Percentiles rank a stretch among this genome's conserved stretches.
Evolutionary conservation across 768 basidiomycete genomes (phyloP).

Genomic region (Tulasnella sp.): DNA sequence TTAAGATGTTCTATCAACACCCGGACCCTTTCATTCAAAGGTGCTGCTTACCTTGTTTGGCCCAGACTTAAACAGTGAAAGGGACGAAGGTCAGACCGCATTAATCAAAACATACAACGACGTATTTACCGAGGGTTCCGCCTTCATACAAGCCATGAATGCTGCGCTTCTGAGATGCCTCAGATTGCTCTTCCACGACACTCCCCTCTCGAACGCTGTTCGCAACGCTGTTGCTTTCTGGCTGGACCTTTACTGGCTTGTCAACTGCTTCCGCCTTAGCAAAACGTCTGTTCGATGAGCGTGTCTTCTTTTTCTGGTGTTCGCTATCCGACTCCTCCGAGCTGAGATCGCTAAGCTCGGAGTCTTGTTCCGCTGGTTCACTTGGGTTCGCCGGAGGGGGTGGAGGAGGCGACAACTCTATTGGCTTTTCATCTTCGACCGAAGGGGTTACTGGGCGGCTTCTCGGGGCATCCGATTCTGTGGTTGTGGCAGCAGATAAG

Average conservation of each 20-base stretch:
- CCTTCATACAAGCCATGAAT: slow-evolving; percentile 36
- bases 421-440: background rate
- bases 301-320: background rate
- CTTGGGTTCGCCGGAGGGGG: background rate
- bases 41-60: slow-evolving; percentile 63
- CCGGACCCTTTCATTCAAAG: background rate
- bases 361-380: slow-evolving; percentile 17
- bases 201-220: slow-evolving; percentile 18
- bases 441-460: background rate
- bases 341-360: slow-evolving; percentile 35
- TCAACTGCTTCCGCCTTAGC: background rate
- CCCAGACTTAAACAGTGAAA: slow-evolving; percentile 67
- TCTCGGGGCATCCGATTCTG: background rate
- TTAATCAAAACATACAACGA: slow-evolving; percentile 13
- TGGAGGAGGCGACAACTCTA: background rate
- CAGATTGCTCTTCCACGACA: slow-evolving; percentile 21
- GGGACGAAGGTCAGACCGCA: slow-evolving; percentile 24
- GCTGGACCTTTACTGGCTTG: background rate
- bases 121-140: slow-evolving; percentile 66
- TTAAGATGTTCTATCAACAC: slow-evolving; percentile 9
- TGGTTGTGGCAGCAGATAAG: background rate
- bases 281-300: background rate
- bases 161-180: background rate
- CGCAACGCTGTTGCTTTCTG: background rate
- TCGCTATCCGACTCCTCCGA: background rate